Conservation (phyloP, 371 early-diverging fungal genomes). For the Lichtheimia corymbifera region DNA sequence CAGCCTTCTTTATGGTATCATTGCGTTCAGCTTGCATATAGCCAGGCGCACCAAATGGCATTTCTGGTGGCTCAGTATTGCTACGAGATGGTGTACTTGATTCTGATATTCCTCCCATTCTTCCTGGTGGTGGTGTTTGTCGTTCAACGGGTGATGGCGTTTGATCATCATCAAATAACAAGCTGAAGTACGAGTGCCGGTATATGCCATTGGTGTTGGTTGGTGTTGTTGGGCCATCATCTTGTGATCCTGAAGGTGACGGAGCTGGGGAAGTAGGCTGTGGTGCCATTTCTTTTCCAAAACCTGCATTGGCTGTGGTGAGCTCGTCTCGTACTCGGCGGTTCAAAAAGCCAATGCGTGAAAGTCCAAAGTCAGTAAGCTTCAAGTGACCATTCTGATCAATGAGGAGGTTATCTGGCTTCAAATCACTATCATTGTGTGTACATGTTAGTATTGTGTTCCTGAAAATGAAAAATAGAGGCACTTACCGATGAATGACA, state of each 20-base stretch:
- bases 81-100: not conserved
- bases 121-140: not conserved
- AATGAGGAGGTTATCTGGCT: constrained; percentile 91
- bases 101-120: no score
- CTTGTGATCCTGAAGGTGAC: constrained; percentile 42
- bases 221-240: constrained; percentile 10
- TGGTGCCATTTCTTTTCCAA: constrained; percentile 11
- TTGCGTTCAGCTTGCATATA: constrained; percentile 16
- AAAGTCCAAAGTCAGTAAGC: constrained; percentile 94
- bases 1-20: constrained; percentile 40
- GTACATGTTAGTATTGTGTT: constrained; percentile 1
- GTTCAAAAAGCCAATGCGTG: constrained; percentile 83
- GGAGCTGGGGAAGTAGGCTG: constrained; percentile 41
- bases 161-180: constrained; percentile 38
- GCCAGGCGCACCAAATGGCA: constrained; percentile 8
- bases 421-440: constrained; percentile 67
- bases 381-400: constrained; percentile 91
- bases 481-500: constrained; percentile 81
- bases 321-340: constrained; percentile 71
- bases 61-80: not conserved
- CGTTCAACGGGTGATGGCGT: not conserved
- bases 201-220: constrained; percentile 17
- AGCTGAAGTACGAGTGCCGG: constrained; percentile 46
- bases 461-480: not conserved
- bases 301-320: constrained; percentile 15